Base-by-base conservation (phyloP, 2,329 filamentous ascomycete species). In the Furcasterigmium furcatum region DNA sequence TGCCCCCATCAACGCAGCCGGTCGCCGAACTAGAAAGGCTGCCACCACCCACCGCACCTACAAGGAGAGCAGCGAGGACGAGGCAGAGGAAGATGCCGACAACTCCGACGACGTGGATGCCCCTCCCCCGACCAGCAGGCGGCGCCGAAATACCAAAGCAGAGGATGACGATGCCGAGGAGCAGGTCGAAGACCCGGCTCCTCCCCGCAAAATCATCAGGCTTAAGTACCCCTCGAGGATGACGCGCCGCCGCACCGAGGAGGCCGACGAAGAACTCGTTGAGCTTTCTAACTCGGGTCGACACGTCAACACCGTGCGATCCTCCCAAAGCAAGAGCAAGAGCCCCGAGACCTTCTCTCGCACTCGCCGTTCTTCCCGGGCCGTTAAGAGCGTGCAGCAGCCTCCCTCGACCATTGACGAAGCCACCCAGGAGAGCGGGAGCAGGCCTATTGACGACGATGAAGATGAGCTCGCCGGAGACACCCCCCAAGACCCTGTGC, bases 231-330 rank as follows among this genome's bases (percentile, higher is more conserved):
- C 70, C n/a, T 36, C 9, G 78, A 68, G 77, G 53, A 58, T 65
- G 9, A 82, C 79, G 10, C 67, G 79, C 25, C 77, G 75, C 14
- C 72, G 65, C 45, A 80, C 78, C 4, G 78, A 75, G 38, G 78
- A 82, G 39, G 67, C 69, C 0, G 74, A 77, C 24, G 77, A 81
- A 36, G 68, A 74, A 5, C 71, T 82, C 7, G 60, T 82, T 5
- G 79, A 84, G 55, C 65, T 85, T 13, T 77, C 80, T 6, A 77
- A 71, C 53, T 84, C 81, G 8, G 82, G 81, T n/a, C 74, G 70
- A 46, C 80, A 85, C 51, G 74, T 72, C 18, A 69, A 70, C 34
- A 58, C 68, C 3, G 64, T 73, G 24, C 66, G 66, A 16, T 73
- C 74, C 35, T 78, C 77, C 22, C n/a, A n/a, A n/a, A n/a, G n/a